phyloP scores from a whole-genome alignment of 2,329 filamentous ascomycete genomes.

The Mycocentrospora acerina region DNA sequence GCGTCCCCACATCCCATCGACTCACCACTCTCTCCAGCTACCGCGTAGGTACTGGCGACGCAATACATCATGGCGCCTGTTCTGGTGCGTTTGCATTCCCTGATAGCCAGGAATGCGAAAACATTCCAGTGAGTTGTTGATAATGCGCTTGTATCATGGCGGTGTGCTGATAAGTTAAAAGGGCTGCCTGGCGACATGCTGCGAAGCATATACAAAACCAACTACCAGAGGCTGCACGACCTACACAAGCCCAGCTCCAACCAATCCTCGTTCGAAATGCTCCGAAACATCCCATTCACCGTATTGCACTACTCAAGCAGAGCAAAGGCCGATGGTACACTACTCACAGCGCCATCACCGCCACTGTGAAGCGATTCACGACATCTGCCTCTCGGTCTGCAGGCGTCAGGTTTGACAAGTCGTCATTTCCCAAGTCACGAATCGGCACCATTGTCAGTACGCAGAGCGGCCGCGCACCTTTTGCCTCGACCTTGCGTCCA shows the following conservation, averaged over 20 bases:
- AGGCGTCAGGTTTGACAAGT: constrained; percentile 50
- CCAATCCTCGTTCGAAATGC: constrained; percentile 60
- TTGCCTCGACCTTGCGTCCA: constrained; percentile 83
- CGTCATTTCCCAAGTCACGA: constrained; percentile 58
- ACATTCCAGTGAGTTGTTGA: constrained; percentile 39
- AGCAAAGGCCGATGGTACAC: constrained; percentile 65
- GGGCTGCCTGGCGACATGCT: constrained; percentile 52
- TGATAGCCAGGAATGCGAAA: constrained; percentile 46
- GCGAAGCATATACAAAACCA: constrained; percentile 49
- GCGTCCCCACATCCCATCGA: constrained; percentile 20
- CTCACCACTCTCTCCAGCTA: constrained; percentile 8
- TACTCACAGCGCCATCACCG: constrained; percentile 52
- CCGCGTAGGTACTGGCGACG: constrained; percentile 14
- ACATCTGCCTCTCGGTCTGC: constrained; percentile 46
- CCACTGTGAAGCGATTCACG: constrained; percentile 55
- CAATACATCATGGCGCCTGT: constrained; percentile 40
- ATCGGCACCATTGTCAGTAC: constrained; percentile 60
- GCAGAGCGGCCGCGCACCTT: constrained; percentile 76
- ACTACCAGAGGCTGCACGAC: constrained; percentile 45
- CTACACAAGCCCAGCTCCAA: constrained; percentile 55
- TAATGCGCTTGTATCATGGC: neutral
- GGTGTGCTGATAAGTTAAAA: constrained; percentile 28
- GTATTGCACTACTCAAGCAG: constrained; percentile 64
- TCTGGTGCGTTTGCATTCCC: constrained; percentile 41
- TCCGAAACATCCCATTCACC: constrained; percentile 61